Evolutionary conservation across 495 filamentous ascomycete species (phyloP), one percentile per base, ranked within the genome.

Genomic region (Tuber aestivum): DNA sequence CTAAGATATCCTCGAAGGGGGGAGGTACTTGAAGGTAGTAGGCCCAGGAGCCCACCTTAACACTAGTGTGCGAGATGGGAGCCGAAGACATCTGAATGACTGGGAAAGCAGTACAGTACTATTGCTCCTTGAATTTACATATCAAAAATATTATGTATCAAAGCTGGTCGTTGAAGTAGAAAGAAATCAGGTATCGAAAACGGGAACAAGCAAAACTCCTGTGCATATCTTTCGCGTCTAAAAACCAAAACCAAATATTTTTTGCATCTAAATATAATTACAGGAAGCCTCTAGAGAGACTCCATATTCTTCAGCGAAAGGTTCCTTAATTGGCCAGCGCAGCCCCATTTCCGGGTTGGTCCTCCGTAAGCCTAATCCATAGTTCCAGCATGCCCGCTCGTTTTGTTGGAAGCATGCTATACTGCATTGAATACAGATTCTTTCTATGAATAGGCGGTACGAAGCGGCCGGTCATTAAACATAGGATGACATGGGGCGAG

Each of bases 371-470:
- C 71, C 90, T 88, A 41, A 88, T 84, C 96, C 96, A 99, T 77
- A 97, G 90, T 82, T 97, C 94, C 76, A 87, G 84, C 71, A 97
- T 90, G 2, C 92, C 89, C 0, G 92, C 93, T 9, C 95, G 86
- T 61, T 87, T 89, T 18, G 92, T 91, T 8, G 95, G 95, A 42
- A 99, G 87, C 96, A 98, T 98, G 85, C 92, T 95, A 85, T 99
- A 99, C 84, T 99, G 95, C 80, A 99, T 90, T 75, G 93, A 94
- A 85, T 99, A 99, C 69, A 99, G 86, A 82, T 94, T 97, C 82
- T 94, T 94, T 14, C 95, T 88, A 83, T 97, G 94, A 45, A 99
- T 95, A 0, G 96, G 95, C 8, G 93, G 93, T 0, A 91, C 93
- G 77, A 97, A 97, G 71, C 90, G 92, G 76, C 95, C 95, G 1